These are phyloP conservation scores for Chlamydomonas sp. DNA, from an alignment of 139 green algal genomes.

Conservation along the genomic window DNA sequence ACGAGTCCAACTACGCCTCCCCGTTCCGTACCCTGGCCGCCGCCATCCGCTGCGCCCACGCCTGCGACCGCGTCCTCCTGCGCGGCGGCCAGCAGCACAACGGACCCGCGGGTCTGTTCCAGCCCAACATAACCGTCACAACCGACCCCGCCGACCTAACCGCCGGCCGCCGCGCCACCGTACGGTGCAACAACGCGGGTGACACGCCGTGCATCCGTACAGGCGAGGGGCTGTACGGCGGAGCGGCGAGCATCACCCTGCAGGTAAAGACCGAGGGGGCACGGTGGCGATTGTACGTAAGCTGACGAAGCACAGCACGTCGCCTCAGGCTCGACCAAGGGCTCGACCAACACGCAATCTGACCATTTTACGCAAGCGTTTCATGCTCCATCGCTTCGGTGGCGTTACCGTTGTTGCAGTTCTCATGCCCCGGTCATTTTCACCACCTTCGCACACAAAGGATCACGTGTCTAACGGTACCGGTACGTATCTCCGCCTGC, in stretches of 20 bases:
- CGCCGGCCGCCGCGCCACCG: neutral
- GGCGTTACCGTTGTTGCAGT: too few relatives aligned
- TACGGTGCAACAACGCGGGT: neutral
- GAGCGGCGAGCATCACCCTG: neutral
- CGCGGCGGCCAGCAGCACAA: slow-evolving; percentile 9
- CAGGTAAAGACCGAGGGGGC: neutral
- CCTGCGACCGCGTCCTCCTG: slow-evolving; percentile 31
- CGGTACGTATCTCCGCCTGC: too few relatives aligned
- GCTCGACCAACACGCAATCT: too few relatives aligned
- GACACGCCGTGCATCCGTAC: slow-evolving; percentile 5
- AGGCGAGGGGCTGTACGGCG: slow-evolving; percentile 4
- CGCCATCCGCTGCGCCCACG: neutral
- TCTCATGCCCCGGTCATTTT: too few relatives aligned
- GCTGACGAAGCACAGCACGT: too few relatives aligned
- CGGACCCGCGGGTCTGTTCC: neutral
- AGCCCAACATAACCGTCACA: slow-evolving; percentile 25
- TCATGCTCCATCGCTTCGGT: too few relatives aligned
- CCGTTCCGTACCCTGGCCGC: slow-evolving; percentile 18
- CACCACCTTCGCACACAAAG: too few relatives aligned
- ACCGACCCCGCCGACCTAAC: slow-evolving; percentile 18
- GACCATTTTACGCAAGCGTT: too few relatives aligned
- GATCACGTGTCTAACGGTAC: too few relatives aligned
- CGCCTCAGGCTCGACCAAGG: too few relatives aligned
- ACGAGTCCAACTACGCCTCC: slow-evolving; percentile 25
- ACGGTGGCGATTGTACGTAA: too few relatives aligned